Percentiles rank a stretch among this genome's conserved stretches.
These are phyloP conservation scores for Plectranthus barbatus DNA, from an alignment of 257 asterid genomes.

Conservation along the genomic window DNA sequence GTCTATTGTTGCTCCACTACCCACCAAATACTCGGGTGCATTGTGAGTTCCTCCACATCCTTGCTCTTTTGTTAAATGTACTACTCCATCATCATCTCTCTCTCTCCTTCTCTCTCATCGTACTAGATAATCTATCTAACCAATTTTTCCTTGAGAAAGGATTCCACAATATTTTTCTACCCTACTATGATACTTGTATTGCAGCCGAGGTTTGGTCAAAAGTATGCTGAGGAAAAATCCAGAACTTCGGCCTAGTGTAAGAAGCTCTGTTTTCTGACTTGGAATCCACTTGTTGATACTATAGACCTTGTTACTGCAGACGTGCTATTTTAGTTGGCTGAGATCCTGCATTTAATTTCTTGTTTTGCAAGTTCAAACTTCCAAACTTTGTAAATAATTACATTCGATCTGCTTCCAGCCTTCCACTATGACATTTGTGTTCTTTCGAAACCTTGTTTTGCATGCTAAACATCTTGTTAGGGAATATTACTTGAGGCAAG, in stretches of 20 bases:
- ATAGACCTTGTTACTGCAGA: not conserved
- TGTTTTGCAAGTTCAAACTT: not conserved
- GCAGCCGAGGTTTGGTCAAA: conserved; percentile 81
- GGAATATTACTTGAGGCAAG: not conserved
- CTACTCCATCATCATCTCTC: not conserved
- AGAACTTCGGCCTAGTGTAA: conserved; percentile 78
- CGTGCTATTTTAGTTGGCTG: conserved; percentile 1
- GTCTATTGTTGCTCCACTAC: conserved; percentile 82
- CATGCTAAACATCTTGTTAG: not conserved
- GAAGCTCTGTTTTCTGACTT: conserved; percentile 30
- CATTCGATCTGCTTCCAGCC: not conserved
- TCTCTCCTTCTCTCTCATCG: not conserved
- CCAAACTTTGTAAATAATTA: not conserved
- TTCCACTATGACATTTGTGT: not conserved
- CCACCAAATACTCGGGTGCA: conserved; percentile 75
- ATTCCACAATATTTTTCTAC: not conserved
- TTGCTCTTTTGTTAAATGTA: not conserved
- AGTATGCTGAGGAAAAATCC: conserved; percentile 92
- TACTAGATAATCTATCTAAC: not conserved
- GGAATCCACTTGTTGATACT: not conserved
- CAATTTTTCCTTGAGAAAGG: not conserved
- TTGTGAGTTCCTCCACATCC: conserved; percentile 40
- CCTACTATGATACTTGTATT: conserved; percentile 12
- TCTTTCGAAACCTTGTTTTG: not conserved
- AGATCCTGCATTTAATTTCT: not conserved